Percentiles rank a stretch among this genome's conserved stretches.
These are phyloP conservation scores for Eugenia klotzschiana DNA, from an alignment of 441 rosid genomes.

Conservation along the genomic window DNA sequence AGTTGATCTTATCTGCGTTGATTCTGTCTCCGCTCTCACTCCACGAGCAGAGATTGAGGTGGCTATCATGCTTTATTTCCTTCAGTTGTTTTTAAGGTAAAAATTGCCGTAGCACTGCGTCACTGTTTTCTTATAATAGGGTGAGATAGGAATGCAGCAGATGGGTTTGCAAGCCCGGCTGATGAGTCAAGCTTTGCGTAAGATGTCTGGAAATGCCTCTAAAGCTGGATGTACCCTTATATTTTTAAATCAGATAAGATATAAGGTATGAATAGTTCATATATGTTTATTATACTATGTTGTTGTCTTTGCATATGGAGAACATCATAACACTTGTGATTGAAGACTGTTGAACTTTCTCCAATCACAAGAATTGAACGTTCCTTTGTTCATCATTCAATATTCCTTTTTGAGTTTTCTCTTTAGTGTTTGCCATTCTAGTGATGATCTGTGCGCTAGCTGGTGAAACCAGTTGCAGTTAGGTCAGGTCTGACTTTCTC, in stretches of 20 bases:
- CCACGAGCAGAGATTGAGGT: constrained; percentile 99
- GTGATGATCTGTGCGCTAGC: too few relatives aligned
- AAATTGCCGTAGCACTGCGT: neutral
- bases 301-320: neutral
- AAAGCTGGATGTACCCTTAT: constrained; percentile 94
- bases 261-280: constrained; percentile 38
- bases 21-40: constrained; percentile 93
- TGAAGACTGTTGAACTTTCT: neutral
- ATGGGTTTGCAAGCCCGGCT: constrained; percentile 96
- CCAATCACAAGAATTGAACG: neutral
- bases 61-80: neutral
- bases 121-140: constrained; percentile 24
- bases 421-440: too few relatives aligned
- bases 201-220: constrained; percentile 98
- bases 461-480: too few relatives aligned
- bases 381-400: neutral
- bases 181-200: constrained; percentile 97
- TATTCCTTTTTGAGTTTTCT: neutral
- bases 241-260: constrained; percentile 85
- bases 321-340: neutral
- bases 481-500: too few relatives aligned
- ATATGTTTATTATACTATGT: neutral
- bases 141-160: constrained; percentile 99
- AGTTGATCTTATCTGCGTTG: constrained; percentile 80
- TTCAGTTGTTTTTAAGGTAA: neutral